Conservation (phyloP, 2,329 filamentous ascomycete species). For the Diaporthe amygdali region DNA sequence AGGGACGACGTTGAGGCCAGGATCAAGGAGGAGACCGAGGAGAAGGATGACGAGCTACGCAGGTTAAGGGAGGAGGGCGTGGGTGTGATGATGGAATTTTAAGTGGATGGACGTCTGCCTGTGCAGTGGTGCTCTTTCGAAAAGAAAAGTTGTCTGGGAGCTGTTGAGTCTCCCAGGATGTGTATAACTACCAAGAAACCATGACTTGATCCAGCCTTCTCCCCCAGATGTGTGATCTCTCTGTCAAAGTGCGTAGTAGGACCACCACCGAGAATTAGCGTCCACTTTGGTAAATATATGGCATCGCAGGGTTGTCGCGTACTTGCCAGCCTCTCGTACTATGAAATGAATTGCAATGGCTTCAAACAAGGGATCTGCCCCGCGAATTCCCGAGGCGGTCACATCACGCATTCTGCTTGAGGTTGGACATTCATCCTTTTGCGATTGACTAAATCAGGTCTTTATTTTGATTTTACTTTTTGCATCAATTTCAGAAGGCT, state of each 20-base stretch:
- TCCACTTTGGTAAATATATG: too few species aligned
- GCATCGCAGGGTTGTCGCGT: background rate
- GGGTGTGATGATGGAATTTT: constrained; percentile 62
- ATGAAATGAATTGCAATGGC: background rate
- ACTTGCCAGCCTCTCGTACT: background rate
- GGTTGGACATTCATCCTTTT: background rate
- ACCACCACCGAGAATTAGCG: too few species aligned
- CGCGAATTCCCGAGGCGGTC: background rate
- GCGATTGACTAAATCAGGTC: background rate
- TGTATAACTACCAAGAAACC: background rate
- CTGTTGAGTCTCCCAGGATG: background rate
- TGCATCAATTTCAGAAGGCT: background rate
- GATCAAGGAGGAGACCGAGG: constrained; percentile 68
- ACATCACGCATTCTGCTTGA: background rate
- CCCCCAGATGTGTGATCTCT: too few species aligned
- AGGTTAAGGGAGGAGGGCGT: constrained; percentile 61
- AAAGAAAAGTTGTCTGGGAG: background rate
- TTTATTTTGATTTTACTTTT: background rate
- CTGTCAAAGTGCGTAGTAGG: background rate
- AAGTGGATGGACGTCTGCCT: background rate
- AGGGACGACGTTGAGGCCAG: constrained; percentile 72
- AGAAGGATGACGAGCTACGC: constrained; percentile 59
- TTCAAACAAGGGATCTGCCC: background rate
- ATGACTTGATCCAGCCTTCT: background rate
- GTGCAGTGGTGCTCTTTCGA: background rate